Evolutionary conservation across 148 eudicot species (phyloP).

Genomic region (Rhododendron vialii): DNA sequence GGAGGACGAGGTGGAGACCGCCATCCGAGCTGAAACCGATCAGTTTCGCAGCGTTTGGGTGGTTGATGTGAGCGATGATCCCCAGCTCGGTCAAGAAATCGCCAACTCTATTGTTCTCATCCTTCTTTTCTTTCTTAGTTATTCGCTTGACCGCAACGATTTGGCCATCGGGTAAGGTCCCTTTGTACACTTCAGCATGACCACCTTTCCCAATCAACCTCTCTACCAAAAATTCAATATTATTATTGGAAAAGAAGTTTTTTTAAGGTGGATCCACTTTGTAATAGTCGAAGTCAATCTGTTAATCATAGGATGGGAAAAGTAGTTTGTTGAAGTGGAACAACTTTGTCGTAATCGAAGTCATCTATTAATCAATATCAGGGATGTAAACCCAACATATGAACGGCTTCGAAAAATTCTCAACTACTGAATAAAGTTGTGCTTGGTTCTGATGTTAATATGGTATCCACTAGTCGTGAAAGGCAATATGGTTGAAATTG

Average conservation of each 20-base stretch:
- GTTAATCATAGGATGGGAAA: not conserved
- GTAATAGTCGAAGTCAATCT: not conserved
- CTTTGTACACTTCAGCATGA: conserved; percentile 70
- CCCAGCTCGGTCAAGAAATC: conserved; percentile 94
- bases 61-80: conserved; percentile 87
- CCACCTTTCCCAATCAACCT: conserved; percentile 64
- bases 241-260: not conserved
- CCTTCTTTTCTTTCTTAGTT: conserved; percentile 46
- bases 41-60: conserved; percentile 71
- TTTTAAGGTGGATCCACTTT: not conserved
- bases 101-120: conserved; percentile 55
- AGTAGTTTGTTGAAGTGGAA: not conserved
- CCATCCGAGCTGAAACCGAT: conserved; percentile 65
- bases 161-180: conserved; percentile 44
- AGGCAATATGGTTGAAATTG: not conserved
- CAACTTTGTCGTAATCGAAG: not conserved
- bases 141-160: conserved; percentile 22
- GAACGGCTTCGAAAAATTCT: not conserved
- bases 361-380: not conserved
- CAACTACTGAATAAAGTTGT: not conserved
- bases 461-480: not conserved
- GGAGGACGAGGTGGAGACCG: conserved; percentile 82
- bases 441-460: not conserved
- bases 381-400: not conserved
- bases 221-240: conserved; percentile 33